Percentiles rank a stretch among this genome's conserved stretches.
Conservation (phyloP, 2,329 filamentous ascomycete genomes). For the Davidsoniella australis region DNA sequence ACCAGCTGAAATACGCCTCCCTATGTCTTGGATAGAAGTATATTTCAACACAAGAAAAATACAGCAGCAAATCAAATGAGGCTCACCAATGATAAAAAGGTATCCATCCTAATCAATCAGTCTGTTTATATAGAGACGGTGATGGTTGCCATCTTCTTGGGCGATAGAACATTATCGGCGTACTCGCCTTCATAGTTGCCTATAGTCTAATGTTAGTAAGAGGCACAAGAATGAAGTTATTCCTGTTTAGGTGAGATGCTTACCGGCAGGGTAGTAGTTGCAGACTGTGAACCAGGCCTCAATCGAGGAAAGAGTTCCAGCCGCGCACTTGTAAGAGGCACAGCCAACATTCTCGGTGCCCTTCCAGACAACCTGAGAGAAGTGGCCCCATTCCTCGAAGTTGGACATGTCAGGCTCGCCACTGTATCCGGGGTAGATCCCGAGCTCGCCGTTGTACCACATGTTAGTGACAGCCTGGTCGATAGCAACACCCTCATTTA, state of each 20-base stretch:
- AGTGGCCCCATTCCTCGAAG: conserved; percentile 48
- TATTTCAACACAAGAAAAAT: conserved; percentile 1
- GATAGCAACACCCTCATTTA: conserved; percentile 28
- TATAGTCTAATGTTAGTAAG: conserved; percentile 16
- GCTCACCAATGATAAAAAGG: not conserved
- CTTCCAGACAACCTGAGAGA: conserved; percentile 28
- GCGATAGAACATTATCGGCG: conserved; percentile 29
- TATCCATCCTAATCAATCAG: not conserved
- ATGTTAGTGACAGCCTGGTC: conserved; percentile 56
- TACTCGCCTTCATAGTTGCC: conserved; percentile 37
- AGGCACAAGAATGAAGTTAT: conserved; percentile 1
- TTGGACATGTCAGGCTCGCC: conserved; percentile 38
- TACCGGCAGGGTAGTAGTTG: conserved; percentile 68
- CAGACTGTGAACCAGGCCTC: conserved; percentile 65
- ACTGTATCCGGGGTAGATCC: conserved; percentile 42
- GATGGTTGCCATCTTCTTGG: conserved; percentile 17
- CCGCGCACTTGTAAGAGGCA: conserved; percentile 54
- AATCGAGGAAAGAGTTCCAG: conserved; percentile 29
- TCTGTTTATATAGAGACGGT: conserved; percentile 17
- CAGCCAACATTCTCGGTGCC: conserved; percentile 23
- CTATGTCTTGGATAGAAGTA: too few species aligned
- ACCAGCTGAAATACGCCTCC: conserved; percentile 19
- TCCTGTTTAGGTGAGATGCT: conserved; percentile 18
- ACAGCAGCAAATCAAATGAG: not conserved
- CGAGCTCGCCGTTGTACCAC: conserved; percentile 78